Percentiles rank a stretch among this genome's conserved stretches.
phyloP scores from a whole-genome alignment of 768 basidiomycete genomes.

The Kwoniella pini region DNA sequence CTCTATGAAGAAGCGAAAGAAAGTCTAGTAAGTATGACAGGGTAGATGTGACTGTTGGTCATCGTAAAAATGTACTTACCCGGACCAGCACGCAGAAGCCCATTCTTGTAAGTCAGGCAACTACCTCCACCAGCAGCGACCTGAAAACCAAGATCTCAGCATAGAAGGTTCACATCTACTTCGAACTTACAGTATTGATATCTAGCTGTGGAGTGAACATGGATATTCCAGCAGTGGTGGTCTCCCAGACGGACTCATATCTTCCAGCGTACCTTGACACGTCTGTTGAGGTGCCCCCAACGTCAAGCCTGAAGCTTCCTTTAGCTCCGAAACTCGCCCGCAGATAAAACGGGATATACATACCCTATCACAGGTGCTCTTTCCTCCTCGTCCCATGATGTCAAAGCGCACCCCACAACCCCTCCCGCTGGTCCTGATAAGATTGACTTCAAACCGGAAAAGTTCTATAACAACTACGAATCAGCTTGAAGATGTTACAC shows the following conservation, averaged over 20 bases:
- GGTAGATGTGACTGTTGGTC: no score
- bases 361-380: constrained; percentile 83
- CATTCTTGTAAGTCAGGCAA: constrained; percentile 82
- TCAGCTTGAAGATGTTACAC: background rate
- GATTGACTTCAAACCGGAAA: constrained; percentile 91
- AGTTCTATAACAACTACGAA: constrained; percentile 59
- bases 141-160: background rate
- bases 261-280: constrained; percentile 89
- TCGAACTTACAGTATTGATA: constrained; percentile 40
- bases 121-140: constrained; percentile 80
- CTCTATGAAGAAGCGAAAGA: constrained; percentile 56
- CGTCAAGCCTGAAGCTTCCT: constrained; percentile 46
- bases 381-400: constrained; percentile 78
- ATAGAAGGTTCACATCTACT: background rate
- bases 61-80: no score
- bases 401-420: constrained; percentile 90
- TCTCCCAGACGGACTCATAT: constrained; percentile 71
- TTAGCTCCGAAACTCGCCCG: background rate
- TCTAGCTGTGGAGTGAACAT: constrained; percentile 48
- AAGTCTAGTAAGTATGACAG: no score
- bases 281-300: constrained; percentile 74
- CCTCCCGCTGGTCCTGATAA: constrained; percentile 87
- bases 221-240: constrained; percentile 39
- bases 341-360: background rate
- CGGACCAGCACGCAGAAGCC: constrained; percentile 86